These are phyloP conservation scores for Schizophyllum amplum DNA, from an alignment of 1,284 basidiomycete species.

Conservation along the genomic window DNA sequence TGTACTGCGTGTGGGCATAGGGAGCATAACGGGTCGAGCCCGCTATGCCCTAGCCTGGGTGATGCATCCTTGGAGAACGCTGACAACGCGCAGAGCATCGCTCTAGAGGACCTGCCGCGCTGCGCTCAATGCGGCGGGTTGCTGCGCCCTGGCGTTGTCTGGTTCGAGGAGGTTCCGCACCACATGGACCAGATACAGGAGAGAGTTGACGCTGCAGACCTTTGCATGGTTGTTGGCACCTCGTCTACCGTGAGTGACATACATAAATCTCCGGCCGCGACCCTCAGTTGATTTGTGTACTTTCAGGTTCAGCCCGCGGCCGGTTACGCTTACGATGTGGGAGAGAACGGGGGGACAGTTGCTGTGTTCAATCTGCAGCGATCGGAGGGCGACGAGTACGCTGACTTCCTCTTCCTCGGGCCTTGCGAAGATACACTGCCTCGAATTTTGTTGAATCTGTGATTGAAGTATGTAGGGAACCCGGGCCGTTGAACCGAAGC, in stretches of 20 bases:
- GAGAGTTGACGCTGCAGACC: constrained; percentile 41
- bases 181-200: constrained; percentile 35
- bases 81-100: constrained; percentile 33
- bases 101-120: constrained; percentile 36
- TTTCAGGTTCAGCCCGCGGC: constrained; percentile 29
- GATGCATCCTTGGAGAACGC: constrained; percentile 40
- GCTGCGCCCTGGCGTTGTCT: constrained; percentile 55
- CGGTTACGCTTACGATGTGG: constrained; percentile 24
- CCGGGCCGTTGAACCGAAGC: not conserved
- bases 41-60: constrained; percentile 41
- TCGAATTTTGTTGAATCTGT: constrained; percentile 7
- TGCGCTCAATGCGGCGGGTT: constrained; percentile 44
- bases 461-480: too few relatives aligned
- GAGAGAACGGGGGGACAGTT: constrained; percentile 26
- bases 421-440: constrained; percentile 21
- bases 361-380: constrained; percentile 36
- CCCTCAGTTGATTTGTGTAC: not conserved
- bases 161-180: constrained; percentile 53
- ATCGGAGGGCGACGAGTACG: constrained; percentile 18
- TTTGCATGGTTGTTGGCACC: constrained; percentile 58
- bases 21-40: constrained; percentile 34
- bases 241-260: constrained; percentile 41
- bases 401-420: constrained; percentile 28
- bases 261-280: too few relatives aligned
- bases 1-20: constrained; percentile 42